These are phyloP conservation scores for Aureobasidium melanogenum DNA, from an alignment of 2,329 filamentous ascomycete species.

Conservation along the genomic window DNA sequence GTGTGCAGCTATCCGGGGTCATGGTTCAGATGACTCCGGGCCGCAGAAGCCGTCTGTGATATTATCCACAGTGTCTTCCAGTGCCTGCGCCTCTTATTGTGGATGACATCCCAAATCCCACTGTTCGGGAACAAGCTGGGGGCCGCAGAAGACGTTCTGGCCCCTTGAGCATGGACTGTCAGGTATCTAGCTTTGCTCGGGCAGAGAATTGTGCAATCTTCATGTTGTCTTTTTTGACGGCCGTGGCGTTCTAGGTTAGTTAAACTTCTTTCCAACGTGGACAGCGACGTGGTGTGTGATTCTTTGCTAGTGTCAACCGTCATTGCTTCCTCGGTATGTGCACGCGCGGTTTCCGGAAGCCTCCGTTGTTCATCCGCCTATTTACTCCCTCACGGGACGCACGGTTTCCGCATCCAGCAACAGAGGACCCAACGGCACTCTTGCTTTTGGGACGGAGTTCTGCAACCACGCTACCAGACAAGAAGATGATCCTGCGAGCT, in stretches of 20 bases:
- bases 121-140: not conserved
- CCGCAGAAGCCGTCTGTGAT: not conserved
- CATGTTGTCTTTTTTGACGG: not conserved
- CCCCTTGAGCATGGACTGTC: not conserved
- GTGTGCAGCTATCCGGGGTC: not conserved
- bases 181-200: not conserved
- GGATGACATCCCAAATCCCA: too few relatives aligned
- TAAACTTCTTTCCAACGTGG: not conserved
- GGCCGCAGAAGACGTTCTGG: not conserved
- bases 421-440: not conserved
- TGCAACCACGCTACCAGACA: not conserved
- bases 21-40: not conserved
- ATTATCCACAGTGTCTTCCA: not conserved
- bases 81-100: not conserved
- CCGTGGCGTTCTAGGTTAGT: not conserved
- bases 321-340: not conserved
- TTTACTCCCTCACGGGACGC: not conserved
- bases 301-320: conserved; percentile 4
- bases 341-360: not conserved
- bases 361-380: not conserved
- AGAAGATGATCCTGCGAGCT: too few relatives aligned
- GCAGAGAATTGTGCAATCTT: not conserved
- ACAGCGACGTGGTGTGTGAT: not conserved
- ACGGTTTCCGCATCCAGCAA: not conserved
- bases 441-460: not conserved